A percentile compares a stretch with the other conserved stretches of the same genome.
These are phyloP conservation scores for Rhynchospora tenuis DNA, from an alignment of 176 grass and related monocot species.

Conservation along the genomic window DNA sequence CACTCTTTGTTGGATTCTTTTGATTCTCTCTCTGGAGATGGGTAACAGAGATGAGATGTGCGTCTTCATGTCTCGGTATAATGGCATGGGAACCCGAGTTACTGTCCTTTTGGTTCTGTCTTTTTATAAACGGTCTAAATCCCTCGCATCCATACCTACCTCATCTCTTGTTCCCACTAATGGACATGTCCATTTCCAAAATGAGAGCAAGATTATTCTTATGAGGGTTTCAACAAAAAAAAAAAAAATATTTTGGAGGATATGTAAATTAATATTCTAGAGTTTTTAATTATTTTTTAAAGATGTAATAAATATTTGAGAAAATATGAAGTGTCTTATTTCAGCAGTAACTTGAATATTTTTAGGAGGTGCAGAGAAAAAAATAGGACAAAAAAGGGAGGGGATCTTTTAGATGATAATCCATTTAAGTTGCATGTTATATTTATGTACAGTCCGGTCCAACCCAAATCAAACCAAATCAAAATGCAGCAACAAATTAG, in stretches of 20 bases:
- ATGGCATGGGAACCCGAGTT: slow-evolving; percentile 18
- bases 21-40: slow-evolving; percentile 21
- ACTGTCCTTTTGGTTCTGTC: slow-evolving; percentile 17
- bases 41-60: background rate
- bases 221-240: background rate
- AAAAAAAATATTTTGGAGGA: background rate
- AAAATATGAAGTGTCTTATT: background rate
- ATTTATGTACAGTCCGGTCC: background rate
- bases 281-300: background rate
- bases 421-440: background rate
- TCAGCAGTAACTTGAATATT: background rate
- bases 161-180: background rate
- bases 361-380: background rate
- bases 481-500: background rate
- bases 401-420: background rate
- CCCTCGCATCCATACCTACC: background rate
- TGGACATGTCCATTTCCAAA: background rate
- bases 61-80: slow-evolving; percentile 6
- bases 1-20: slow-evolving; percentile 10
- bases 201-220: background rate
- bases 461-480: background rate
- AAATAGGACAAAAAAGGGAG: background rate
- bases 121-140: slow-evolving; percentile 15
- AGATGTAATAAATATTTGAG: background rate
- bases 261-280: background rate